Conservation (phyloP, 345 rosid genomes). For the Geranium brycei region DNA sequence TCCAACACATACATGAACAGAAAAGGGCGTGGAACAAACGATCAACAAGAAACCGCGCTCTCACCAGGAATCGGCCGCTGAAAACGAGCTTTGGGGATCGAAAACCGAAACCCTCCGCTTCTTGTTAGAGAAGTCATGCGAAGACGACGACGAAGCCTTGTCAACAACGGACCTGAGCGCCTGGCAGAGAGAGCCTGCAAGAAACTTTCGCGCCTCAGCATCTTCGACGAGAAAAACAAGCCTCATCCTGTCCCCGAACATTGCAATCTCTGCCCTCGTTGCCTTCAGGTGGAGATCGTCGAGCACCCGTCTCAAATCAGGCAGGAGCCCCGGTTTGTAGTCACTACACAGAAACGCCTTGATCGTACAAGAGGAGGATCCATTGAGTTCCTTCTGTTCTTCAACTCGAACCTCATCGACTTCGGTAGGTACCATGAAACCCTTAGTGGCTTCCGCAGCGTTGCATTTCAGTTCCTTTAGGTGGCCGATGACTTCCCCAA, state of each 20-base stretch:
- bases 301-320: slow-evolving; percentile 35
- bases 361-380: slow-evolving; percentile 13
- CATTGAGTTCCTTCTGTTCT: slow-evolving; percentile 6
- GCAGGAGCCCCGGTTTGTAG: slow-evolving; percentile 33
- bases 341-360: slow-evolving; percentile 45
- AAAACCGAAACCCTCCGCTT: neutral
- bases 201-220: slow-evolving; percentile 12
- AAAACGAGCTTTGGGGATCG: neutral
- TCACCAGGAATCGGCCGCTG: neutral
- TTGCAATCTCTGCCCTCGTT: slow-evolving; percentile 37
- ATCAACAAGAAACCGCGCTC: neutral
- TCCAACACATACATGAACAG: no score
- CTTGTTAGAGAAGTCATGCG: neutral
- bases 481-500: slow-evolving; percentile 47
- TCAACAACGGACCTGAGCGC: slow-evolving; percentile 23
- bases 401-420: slow-evolving; percentile 40
- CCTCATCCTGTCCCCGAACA: slow-evolving; percentile 38
- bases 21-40: no score
- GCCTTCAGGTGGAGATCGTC: slow-evolving; percentile 33
- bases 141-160: slow-evolving; percentile 9
- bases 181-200: slow-evolving; percentile 12
- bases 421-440: slow-evolving; percentile 40
- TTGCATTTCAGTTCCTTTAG: slow-evolving; percentile 37
- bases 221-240: slow-evolving; percentile 17
- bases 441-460: slow-evolving; percentile 35